Evolutionary conservation across 306 rosid species (phyloP), one percentile per base, ranked within the genome.

Genomic region (Cicer arietinum): DNA sequence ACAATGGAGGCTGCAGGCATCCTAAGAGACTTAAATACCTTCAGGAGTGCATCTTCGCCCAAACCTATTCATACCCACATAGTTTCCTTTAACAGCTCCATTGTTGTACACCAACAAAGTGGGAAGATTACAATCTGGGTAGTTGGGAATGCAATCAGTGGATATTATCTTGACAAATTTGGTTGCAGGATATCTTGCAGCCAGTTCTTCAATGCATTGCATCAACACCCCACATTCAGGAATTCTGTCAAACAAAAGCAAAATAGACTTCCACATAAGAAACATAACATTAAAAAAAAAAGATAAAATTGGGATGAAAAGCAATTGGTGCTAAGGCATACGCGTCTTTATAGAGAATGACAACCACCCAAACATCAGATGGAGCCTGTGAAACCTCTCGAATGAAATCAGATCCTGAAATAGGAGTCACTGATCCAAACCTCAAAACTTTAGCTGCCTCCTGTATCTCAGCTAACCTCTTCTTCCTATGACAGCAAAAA

Each of bases 351-450:
- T 91, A 90, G 51, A 94, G 97, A 79, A 91, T 68, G 44, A 94
- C 98, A 62, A 94, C 98, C 75, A 94, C 98, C 98, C 98, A 91
- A 76, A 94, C 96, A 78, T 94, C 98, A 64, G 98, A 78, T 42
- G 96, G 90, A 82, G 98, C 98, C 71, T 91, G 98, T 0, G 97
- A 94, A 72, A 94, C 98, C 86, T 94, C 98, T 13, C 98, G 96
- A 84, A 91, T 84, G 10, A 94, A 94, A 85, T 94, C 98, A 35
- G 98, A 86, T 73, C 98, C 98, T 9, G 98, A 91, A 74, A 94
- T 94, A 1, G 96, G 92, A 75, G 85, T 80, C 48, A 91, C 85
- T 0, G 97, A 90, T 67, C 98, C 98, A 74, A 86, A 94, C 88
- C 84, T 91, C 48, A 88, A 82, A 66, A 94, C 64, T 73, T 91